Base-by-base conservation (phyloP, 495 filamentous ascomycete species). In the Neurospora sp. region DNA sequence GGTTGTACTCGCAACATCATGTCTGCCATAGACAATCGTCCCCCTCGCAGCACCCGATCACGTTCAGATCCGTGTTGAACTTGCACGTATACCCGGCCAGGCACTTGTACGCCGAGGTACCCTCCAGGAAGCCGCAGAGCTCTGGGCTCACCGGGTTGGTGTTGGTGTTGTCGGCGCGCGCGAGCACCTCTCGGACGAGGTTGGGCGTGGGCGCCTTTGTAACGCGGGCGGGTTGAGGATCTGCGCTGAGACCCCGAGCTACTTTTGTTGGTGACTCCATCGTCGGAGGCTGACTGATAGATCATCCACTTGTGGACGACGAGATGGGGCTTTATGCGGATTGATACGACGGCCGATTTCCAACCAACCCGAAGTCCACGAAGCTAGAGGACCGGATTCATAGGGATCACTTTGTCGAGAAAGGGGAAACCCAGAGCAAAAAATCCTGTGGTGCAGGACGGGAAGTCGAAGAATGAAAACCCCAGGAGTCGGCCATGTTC, bases 21-120 rank as follows among this genome's bases (percentile, higher is more conserved):
- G 49, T 74, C 11, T 38, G 11, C 73, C 70, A 72, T 23, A 38
- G 5, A 69, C 71, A 72, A 23, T n/a, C 8, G 54, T 74, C 73
- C 8, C 42, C 70, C 18, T 44, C 14, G 31, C 73, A 74, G 54
- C 73, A 74, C 14, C 12, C 73, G 16, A 74, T 70, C 44, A 31
- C 73, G 27, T 72, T 69, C 9, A 14, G 2, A 71, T 74, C 70
- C 38, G 70, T 72, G 70, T 74, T 74, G 70, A 74, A 72, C 39
- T 74, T 74, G 73, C 73, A 74, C 3, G 70, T 69, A 4, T 20
- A 12, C 11, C 73, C 54, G 4, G 39, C 9, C 16, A 9, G 9
- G 31, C 73, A 74, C 10, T 23, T 39, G 49, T 44, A n/a, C 7
- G 71, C 20, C 38, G 31, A 70, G 12, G 73, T 74, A 11, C 54